Evolutionary conservation across 2,329 filamentous ascomycete genomes (phyloP), one percentile per base, ranked within the genome.

Genomic region (Ophiostoma himal-ulmi): DNA sequence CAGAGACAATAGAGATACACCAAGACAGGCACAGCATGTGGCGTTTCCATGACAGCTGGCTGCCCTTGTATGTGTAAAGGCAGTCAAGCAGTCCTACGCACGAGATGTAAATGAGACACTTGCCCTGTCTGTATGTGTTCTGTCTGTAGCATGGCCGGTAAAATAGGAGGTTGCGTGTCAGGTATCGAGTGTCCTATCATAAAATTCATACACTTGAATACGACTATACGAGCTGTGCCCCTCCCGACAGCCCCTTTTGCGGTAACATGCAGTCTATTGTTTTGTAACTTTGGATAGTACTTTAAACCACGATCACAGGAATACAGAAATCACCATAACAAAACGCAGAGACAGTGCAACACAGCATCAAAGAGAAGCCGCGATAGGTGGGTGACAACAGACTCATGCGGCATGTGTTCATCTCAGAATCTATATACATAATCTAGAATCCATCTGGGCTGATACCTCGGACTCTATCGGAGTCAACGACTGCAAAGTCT

Each of bases 41-140:
- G 57, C 57, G 57, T 62, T 34, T 62, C 36, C 26, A 62, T 62
- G 26, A 62, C 57, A 62, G 57, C 57, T 62, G 57, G 57, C 52
- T 17, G 52, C 57, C 57, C 57, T 26, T 62, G 20, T 62, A 30
- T 30, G 30, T 30, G 30, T 30, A 30, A 30, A 30, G 30, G 30
- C 4, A 30, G 30, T 62, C 52, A 6, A 17, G 4, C 13, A 60
- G 57, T 62, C 26, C 14, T 62, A 62, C 57, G 57, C 52, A 36
- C 57, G 54, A 26, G 48, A 13, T 52, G 44, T 48, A 17, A 48
- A 54, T 7, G 5, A 54, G 44, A 52, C 44, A 52, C 6, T 17
- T 52, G 44, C 44, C 17, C 20, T 52, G 44, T 52, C 39, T 44
- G 39, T 14, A 41, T 41, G 39, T 11, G 10, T 41, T 41, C 10